Conservation (phyloP, 352 stramenopile species). For the Phytophthora foliorum region DNA sequence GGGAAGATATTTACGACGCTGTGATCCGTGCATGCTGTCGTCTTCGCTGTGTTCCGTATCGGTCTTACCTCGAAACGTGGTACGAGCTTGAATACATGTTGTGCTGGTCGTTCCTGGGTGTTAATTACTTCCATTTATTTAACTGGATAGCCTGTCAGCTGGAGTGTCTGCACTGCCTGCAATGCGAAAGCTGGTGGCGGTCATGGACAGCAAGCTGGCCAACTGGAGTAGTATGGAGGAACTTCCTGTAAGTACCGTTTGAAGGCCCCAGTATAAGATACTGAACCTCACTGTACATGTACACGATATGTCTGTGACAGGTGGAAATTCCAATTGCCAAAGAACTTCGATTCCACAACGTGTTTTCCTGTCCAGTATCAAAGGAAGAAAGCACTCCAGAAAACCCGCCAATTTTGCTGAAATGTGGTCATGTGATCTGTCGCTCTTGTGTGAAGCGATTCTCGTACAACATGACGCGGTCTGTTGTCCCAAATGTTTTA, state of each 20-base stretch:
- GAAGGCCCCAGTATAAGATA: background rate
- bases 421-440: constrained; percentile 90
- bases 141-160: constrained; percentile 61
- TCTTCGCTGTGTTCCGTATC: constrained; percentile 73
- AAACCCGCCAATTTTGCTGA: constrained; percentile 88
- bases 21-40: constrained; percentile 82
- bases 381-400: constrained; percentile 88
- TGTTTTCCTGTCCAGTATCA: constrained; percentile 90
- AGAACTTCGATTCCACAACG: constrained; percentile 87
- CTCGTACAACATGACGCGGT: constrained; percentile 84
- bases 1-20: constrained; percentile 76
- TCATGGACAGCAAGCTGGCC: constrained; percentile 85
- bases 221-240: constrained; percentile 82
- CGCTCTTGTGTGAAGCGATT: constrained; percentile 85
- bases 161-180: constrained; percentile 75
- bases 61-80: constrained; percentile 82
- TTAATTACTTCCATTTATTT: constrained; percentile 6
- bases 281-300: constrained; percentile 7
- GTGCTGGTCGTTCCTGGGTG: background rate
- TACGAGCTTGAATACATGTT: constrained; percentile 28
- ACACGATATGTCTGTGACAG: constrained; percentile 27
- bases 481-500: constrained; percentile 9
- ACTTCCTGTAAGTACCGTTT: constrained; percentile 57
- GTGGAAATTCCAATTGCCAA: constrained; percentile 85
- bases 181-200: constrained; percentile 81